Percentiles rank a stretch among this genome's conserved stretches.
These are phyloP conservation scores for Vigna hirtella DNA, from an alignment of 306 rosid genomes.

Conservation along the genomic window DNA sequence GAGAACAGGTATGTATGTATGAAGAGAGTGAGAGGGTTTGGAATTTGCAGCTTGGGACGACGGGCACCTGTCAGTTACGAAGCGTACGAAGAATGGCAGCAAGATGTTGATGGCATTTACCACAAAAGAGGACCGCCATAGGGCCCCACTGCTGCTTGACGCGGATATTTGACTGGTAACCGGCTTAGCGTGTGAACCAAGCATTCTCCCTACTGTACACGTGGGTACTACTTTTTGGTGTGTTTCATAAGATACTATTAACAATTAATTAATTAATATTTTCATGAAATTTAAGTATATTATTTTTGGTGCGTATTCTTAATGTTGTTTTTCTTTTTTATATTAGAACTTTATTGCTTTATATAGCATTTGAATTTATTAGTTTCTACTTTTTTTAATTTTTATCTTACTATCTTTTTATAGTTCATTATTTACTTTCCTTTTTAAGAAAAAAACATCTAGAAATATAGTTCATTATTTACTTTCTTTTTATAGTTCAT, in stretches of 20 bases:
- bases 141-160: constrained; percentile 52
- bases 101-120: constrained; percentile 61
- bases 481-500: no score
- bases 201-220: constrained; percentile 7
- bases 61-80: constrained; percentile 66
- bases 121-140: constrained; percentile 50
- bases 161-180: constrained; percentile 79
- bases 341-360: no score
- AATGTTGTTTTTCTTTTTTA: no score
- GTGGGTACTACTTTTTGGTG: not conserved
- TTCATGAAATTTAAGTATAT: not conserved
- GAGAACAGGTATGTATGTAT: constrained; percentile 59
- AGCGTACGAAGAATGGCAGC: constrained; percentile 53
- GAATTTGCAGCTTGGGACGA: constrained; percentile 55
- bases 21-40: constrained; percentile 48
- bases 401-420: no score
- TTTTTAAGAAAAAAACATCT: no score
- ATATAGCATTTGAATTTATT: no score
- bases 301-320: no score
- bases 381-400: no score
- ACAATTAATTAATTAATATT: no score
- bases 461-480: no score
- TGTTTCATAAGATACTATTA: not conserved
- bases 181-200: constrained; percentile 54
- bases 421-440: no score